Percentiles rank a stretch among this genome's conserved stretches.
Evolutionary conservation across 2,329 filamentous ascomycete species (phyloP).

Genomic region (Fusarium gaditjirri): DNA sequence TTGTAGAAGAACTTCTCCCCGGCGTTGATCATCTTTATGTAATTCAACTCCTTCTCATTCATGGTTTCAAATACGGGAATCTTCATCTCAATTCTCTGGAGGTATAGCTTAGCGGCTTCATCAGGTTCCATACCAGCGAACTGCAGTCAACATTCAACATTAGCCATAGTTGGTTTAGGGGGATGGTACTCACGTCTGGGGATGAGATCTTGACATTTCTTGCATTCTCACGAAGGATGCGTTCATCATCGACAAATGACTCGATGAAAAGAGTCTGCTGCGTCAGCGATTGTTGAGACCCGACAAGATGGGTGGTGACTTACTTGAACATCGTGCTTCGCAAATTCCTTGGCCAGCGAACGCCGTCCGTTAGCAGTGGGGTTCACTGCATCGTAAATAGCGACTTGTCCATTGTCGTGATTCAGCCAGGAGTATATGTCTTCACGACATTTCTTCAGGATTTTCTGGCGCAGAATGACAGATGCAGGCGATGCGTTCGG

Average conservation of each 20-base stretch:
- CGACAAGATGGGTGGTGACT: conserved; percentile 9
- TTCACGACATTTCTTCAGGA: conserved; percentile 95
- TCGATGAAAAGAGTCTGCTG: conserved; percentile 92
- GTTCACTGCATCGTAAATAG: conserved; percentile 98
- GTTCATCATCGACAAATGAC: conserved; percentile 91
- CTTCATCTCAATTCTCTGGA: conserved; percentile 87
- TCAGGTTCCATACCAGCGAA: conserved; percentile 93
- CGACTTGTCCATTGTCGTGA: conserved; percentile 96
- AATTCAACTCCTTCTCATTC: conserved; percentile 93
- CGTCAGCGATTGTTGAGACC: background rate
- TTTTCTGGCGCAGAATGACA: conserved; percentile 95
- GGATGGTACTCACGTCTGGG: conserved; percentile 76
- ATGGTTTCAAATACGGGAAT: conserved; percentile 98
- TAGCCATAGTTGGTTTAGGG: background rate
- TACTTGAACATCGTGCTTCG: conserved; percentile 95
- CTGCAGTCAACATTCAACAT: conserved; percentile 52
- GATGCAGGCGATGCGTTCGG: conserved; percentile 92
- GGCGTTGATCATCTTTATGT: conserved; percentile 99
- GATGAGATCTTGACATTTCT: conserved; percentile 98
- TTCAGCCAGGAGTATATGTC: conserved; percentile 98
- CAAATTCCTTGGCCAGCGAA: conserved; percentile 92
- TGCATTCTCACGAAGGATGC: conserved; percentile 95
- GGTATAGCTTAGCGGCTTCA: conserved; percentile 91
- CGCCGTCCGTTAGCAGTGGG: conserved; percentile 84
- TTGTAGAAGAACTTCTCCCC: conserved; percentile 94